Percentiles rank a stretch among this genome's conserved stretches.
phyloP scores from a whole-genome alignment of 2,329 filamentous ascomycete genomes.

The Emmonsiellopsis sp. region DNA sequence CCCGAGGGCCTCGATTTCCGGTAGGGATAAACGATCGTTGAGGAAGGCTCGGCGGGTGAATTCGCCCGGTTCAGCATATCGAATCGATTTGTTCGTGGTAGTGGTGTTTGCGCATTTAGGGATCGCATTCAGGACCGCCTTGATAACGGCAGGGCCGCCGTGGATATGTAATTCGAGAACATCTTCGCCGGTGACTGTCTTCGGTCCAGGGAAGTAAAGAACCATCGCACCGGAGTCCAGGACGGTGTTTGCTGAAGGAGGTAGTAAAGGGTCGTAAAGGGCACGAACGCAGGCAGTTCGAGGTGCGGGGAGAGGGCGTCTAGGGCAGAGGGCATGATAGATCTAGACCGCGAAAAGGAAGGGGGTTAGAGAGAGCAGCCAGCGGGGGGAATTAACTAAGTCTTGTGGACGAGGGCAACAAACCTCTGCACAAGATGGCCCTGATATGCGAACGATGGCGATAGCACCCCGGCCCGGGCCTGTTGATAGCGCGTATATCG shows the following conservation, averaged over 20 bases:
- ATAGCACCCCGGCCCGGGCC: slow-evolving; percentile 80
- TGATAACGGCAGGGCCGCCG: slow-evolving; percentile 79
- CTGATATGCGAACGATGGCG: slow-evolving; percentile 80
- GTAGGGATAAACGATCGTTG: slow-evolving; percentile 74
- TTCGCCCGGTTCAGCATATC: slow-evolving; percentile 89
- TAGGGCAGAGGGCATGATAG: slow-evolving; percentile 54
- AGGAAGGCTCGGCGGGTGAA: slow-evolving; percentile 90
- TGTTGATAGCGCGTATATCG: slow-evolving; percentile 88
- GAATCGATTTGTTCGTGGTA: slow-evolving; percentile 40
- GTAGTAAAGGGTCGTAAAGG: slow-evolving; percentile 51
- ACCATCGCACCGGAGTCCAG: slow-evolving; percentile 73
- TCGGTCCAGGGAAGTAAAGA: slow-evolving; percentile 71
- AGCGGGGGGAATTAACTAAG: neutral
- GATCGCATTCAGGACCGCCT: slow-evolving; percentile 73
- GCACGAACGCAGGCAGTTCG: slow-evolving; percentile 64
- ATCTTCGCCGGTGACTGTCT: slow-evolving; percentile 85
- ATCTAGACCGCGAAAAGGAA: slow-evolving; percentile 41
- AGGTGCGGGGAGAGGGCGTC: slow-evolving; percentile 45
- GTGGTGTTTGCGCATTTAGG: slow-evolving; percentile 31
- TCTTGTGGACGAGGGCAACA: slow-evolving; percentile 10
- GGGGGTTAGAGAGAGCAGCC: neutral
- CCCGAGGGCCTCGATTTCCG: slow-evolving; percentile 63
- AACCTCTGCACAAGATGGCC: slow-evolving; percentile 62
- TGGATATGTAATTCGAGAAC: slow-evolving; percentile 92
- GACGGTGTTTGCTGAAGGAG: slow-evolving; percentile 33